Base-by-base conservation (phyloP, 768 basidiomycete genomes). In the Lanmaoa pseudosensibilis region DNA sequence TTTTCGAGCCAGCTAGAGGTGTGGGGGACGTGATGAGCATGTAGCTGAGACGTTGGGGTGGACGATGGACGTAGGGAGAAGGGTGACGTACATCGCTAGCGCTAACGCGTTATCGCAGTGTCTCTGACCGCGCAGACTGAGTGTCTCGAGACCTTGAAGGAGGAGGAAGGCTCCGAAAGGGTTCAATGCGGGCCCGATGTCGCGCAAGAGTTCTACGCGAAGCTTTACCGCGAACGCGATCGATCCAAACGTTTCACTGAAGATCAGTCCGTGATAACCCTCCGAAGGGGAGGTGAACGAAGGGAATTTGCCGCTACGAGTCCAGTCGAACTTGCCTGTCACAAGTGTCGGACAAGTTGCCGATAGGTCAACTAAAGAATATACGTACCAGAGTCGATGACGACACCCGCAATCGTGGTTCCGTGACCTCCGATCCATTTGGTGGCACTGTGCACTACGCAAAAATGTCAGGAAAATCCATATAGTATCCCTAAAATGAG, bases 341-440 rank as follows among this genome's bases (percentile, higher is more conserved):
- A 57, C 34, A 57, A 21, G 8, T 50, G 46, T 52, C 16, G n/a
- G 36, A 56, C 50, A 27, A 15, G 34, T 45, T n/a, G 3, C 12
- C 30, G 5, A 41, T 11, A 8, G 16, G 15, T 46, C 5, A 33
- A 30, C 1, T 30, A 7, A 46, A 21, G 12, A 53, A 54, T 61
- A 38, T 61, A 71, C 66, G 32, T 67, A 75, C 84, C 86, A 15
- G 75, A 73, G 59, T 88, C 86, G 25, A 88, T 60, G 30, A 87
- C 71, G 16, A 86, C 81, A 38, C 87, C 87, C 0, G 76, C 85
- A 50, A 88, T 81, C 8, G 83, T 85, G 10, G 83, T 86, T n/a
- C 87, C 85, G 48, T 85, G 83, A 0, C 84, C 83, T 1, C 83
- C 77, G 7, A 87, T 83, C 86, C 86, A 87, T 64, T 88, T 86